Base-by-base conservation (phyloP, 495 filamentous ascomycete species). In the Aspergillus sclerotiicarbonarius region DNA sequence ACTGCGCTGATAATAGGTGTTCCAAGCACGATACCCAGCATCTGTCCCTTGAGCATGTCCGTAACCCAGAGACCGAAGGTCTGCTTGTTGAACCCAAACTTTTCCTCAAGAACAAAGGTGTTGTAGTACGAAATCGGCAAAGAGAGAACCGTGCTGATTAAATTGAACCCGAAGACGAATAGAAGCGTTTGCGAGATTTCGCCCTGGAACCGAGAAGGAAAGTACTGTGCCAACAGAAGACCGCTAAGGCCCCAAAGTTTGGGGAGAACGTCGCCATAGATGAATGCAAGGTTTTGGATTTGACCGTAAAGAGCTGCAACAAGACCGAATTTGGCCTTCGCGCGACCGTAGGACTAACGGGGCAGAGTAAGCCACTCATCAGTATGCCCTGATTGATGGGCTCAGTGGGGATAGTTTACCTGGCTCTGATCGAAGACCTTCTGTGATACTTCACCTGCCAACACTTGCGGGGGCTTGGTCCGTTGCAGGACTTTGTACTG, bases 31-130 rank as follows among this genome's bases (percentile, higher is more conserved):
- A 93, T 77, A 53, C 86, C 83, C 44, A 98, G 83, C 60, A 89
- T 78, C 72, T 96, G 92, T 32, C 86, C 84, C 82, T 98, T 98
- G 74, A 97, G 75, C 80, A 95, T 86, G 68, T 98, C 94, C 62
- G 86, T 90, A 45, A 98, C 74, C 80, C 92, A 98, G 4, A 97
- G 80, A 73, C 86, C 87, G 39, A 89, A 72, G 0, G 94, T 98
- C 77, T 95, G 90, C 80, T 98, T 98, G 74, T 98, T 98, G 82
- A 98, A 98, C 21, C 94, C 95, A 70, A 92, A 98, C 67, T 91
- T 90, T 80, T 98, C 91, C 70, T 98, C 94, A 44, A 98, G 80
- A 41, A 96, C 89, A 68, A 98, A 98, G 1, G 88, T 92, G 77
- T 90, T 86, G 80, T 97, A 98, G 68, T 96, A 89, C 52, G 81